Conservation (phyloP, 345 rosid species). For the Adansonia digitata region DNA sequence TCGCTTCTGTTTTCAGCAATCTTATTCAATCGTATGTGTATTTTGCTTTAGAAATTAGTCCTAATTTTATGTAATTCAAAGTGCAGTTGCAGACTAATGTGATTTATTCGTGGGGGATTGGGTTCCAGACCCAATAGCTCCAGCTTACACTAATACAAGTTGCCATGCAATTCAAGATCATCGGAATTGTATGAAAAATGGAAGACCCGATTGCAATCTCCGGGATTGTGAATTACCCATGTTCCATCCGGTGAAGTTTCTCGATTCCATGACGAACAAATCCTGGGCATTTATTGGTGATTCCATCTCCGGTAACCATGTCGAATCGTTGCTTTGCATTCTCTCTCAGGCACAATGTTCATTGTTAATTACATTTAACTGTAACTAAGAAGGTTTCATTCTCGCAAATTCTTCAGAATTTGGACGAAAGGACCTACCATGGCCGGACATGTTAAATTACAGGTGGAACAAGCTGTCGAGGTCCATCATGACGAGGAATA, state of each 20-base stretch:
- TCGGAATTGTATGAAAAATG: conserved; percentile 79
- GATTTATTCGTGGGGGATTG: conserved; percentile 79
- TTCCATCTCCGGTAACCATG: conserved; percentile 92
- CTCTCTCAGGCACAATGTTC: conserved; percentile 55
- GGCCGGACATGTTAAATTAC: conserved; percentile 9
- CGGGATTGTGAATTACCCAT: conserved; percentile 62
- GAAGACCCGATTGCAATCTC: conserved; percentile 92
- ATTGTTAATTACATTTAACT: neutral
- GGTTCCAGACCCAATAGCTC: conserved; percentile 72
- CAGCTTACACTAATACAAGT: conserved; percentile 59
- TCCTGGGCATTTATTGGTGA: conserved; percentile 83
- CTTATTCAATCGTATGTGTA: neutral
- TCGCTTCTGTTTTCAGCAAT: neutral
- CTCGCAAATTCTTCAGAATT: neutral
- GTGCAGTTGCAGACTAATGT: conserved; percentile 36
- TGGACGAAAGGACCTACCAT: conserved; percentile 8
- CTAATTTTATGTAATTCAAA: neutral
- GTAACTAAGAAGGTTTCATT: neutral
- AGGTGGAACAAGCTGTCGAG: conserved; percentile 78
- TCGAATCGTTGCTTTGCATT: conserved; percentile 81
- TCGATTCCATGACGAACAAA: conserved; percentile 58
- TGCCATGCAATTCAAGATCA: conserved; percentile 65
- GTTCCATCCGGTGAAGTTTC: conserved; percentile 57
- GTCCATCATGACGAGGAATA: conserved; percentile 75
- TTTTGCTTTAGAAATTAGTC: neutral